Evolutionary conservation across 176 grass and related monocot species (phyloP), one percentile per base, ranked within the genome.

Genomic region (Pontederia crassipes): DNA sequence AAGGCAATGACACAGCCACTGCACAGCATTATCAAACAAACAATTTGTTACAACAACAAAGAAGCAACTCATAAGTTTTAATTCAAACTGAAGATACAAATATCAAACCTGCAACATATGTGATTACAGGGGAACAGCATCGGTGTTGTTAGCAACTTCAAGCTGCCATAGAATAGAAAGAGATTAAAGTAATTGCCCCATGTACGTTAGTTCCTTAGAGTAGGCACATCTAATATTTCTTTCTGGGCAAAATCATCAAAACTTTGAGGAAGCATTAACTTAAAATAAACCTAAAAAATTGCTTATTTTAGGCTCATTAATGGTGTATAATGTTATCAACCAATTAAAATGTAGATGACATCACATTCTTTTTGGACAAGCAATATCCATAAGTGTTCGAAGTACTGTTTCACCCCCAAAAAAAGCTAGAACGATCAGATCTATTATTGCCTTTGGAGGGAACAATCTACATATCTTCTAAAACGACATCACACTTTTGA

Each of bases 61-160:
- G 60, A 17, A 8, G 2, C 15, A 26, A 47, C 24, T 62, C 16
- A 11, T 24, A 2, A 11, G 14, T 53, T 32, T 66, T 48, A 56
- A 46, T 62, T 77, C 8, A 67, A 58, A 28, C 9, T 16, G 57
- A 1, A 52, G 28, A 50, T 8, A 46, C 11, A 27, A 45, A 55
- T 45, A 9, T 12, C 32, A 47, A 55, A 91, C 87, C 93, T 88
- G 93, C 93, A 97, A 52, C 77, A 91, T 45, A 83, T 85, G 75
- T 97, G 93, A 74, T 68, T 81, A 62, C 92, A 97, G 6, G 92
- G 84, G 14, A 97, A 81, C 59, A 78, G 76, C 17, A 81, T 83
- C n/a, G 93, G 93, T 49, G 74, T 63, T 55, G 18, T 88, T 26
- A 97, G 76, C 64, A 97, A 67, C 74, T 91, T 97, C 20, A 97